Evolutionary conservation across 345 rosid species (phyloP), one percentile per base, ranked within the genome.

Genomic region (Sapria himalayana): DNA sequence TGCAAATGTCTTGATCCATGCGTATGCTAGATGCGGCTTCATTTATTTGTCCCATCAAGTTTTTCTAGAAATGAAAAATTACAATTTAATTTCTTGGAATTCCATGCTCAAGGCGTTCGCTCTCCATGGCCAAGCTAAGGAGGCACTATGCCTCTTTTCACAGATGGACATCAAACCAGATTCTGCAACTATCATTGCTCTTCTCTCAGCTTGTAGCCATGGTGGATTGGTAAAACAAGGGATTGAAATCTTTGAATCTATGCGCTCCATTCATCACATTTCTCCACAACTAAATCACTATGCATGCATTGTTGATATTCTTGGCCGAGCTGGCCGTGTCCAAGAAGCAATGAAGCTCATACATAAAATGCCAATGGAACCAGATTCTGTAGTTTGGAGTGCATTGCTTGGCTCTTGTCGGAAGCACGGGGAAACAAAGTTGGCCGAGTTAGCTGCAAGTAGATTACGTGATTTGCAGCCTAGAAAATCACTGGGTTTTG

Each of bases 351-450:
- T 48, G 40, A 59, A 67, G 32, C 56, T 85, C 41, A 62, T 85
- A 29, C 43, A 54, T 23, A 60, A 49, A 41, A 80, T 85, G 91
- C 91, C 85, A 34, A 54, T 77, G 76, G 58, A 67, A 18, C 85
- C 96, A 32, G 96, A 80, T 49, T 63, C 62, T 10, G 85, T 85
- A 43, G 54, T 85, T 32, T 85, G 96, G 93, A 81, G 93, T 69
- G 72, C 92, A 25, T 56, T 80, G 29, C 61, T 85, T 45, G 72
- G 74, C 34, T 73, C 96, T 4, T 85, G 96, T 41, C 63, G 84
- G 57, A 81, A 85, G 46, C 85, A 85, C 49, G 85, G 85, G 29
- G 72, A 68, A 39, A 59, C 64, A 17, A 44, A 48, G 36, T 40
- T 85, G 27, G 96, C 85, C 43, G 60, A 65, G 39, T 43, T 62